Percentiles rank a stretch among this genome's conserved stretches.
Evolutionary conservation across 768 basidiomycete species (phyloP).

Genomic region (Gloeostereum incarnatum): DNA sequence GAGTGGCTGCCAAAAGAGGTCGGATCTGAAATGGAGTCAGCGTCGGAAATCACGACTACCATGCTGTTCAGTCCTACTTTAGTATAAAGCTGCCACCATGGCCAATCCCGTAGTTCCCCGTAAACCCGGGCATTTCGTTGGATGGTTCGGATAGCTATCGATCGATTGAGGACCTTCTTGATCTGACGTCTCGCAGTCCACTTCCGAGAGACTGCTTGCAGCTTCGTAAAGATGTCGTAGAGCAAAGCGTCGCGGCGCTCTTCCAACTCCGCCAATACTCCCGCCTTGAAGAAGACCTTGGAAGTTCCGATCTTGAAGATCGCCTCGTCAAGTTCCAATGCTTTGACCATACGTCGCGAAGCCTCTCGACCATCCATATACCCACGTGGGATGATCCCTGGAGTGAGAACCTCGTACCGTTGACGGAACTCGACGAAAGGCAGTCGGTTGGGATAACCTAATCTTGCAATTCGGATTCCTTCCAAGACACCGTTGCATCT

Average conservation of each 20-base stretch:
- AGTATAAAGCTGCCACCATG: slow-evolving; percentile 98
- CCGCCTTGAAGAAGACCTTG: slow-evolving; percentile 99
- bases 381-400: slow-evolving; percentile 85
- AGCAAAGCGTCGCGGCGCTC: slow-evolving; percentile 84
- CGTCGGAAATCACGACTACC: not conserved
- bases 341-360: slow-evolving; percentile 82
- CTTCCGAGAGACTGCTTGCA: slow-evolving; percentile 84
- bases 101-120: slow-evolving; percentile 87
- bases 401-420: slow-evolving; percentile 92
- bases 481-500: slow-evolving; percentile 99
- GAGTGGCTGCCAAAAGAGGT: slow-evolving; percentile 85
- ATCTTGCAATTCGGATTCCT: slow-evolving; percentile 94
- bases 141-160: slow-evolving; percentile 83
- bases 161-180: slow-evolving; percentile 90
- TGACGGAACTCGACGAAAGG: slow-evolving; percentile 97
- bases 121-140: slow-evolving; percentile 93
- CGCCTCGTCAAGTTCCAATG: slow-evolving; percentile 78
- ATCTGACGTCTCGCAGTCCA: slow-evolving; percentile 85
- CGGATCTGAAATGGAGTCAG: slow-evolving; percentile 51
- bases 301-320: slow-evolving; percentile 90
- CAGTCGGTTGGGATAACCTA: slow-evolving; percentile 94
- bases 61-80: slow-evolving; percentile 45
- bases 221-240: slow-evolving; percentile 78
- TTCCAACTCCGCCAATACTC: slow-evolving; percentile 92
- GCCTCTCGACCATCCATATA: slow-evolving; percentile 99